Percentiles rank a stretch among this genome's conserved stretches.
Conservation (phyloP, 495 filamentous ascomycete species). For the Penicillium silybi region DNA sequence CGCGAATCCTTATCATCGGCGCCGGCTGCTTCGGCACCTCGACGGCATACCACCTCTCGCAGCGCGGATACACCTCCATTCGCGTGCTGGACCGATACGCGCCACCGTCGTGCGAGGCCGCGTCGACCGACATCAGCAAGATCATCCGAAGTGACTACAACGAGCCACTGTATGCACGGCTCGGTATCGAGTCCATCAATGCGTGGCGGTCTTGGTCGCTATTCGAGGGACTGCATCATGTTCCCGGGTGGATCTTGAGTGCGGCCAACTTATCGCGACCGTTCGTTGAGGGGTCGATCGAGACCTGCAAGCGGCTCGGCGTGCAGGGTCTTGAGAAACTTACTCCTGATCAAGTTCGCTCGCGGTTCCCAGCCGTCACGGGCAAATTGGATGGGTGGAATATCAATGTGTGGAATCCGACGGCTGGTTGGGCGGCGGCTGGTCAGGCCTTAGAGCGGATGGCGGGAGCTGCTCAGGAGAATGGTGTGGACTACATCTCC, state of each 20-base stretch:
- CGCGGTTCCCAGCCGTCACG: conserved; percentile 19
- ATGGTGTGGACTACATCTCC: conserved; percentile 28
- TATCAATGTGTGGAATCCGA: conserved; percentile 27
- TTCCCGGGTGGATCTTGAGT: conserved; percentile 29
- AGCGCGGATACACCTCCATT: conserved; percentile 17
- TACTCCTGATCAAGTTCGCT: conserved; percentile 18
- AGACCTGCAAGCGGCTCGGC: conserved; percentile 17
- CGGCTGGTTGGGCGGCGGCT: conserved; percentile 27
- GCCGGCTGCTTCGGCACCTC: conserved; percentile 38
- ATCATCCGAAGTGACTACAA: conserved; percentile 30
- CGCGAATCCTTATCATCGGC: conserved; percentile 32
- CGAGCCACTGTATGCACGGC: conserved; percentile 21
- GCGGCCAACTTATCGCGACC: conserved; percentile 17
- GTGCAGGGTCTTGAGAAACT: conserved; percentile 15
- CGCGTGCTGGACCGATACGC: conserved; percentile 33
- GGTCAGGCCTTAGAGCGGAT: conserved; percentile 24
- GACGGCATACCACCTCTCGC: conserved; percentile 39
- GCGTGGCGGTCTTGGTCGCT: conserved; percentile 18
- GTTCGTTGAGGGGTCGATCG: conserved; percentile 25
- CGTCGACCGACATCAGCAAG: conserved; percentile 28
- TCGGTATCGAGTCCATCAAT: conserved; percentile 20
- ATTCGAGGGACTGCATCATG: conserved; percentile 29
- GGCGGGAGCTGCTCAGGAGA: conserved; percentile 19
- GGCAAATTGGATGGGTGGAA: conserved; percentile 27
- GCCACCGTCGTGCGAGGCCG: conserved; percentile 22